Percentiles rank a stretch among this genome's conserved stretches.
Conservation (phyloP, 2,329 filamentous ascomycete genomes). For the Magnaporthales sp. region DNA sequence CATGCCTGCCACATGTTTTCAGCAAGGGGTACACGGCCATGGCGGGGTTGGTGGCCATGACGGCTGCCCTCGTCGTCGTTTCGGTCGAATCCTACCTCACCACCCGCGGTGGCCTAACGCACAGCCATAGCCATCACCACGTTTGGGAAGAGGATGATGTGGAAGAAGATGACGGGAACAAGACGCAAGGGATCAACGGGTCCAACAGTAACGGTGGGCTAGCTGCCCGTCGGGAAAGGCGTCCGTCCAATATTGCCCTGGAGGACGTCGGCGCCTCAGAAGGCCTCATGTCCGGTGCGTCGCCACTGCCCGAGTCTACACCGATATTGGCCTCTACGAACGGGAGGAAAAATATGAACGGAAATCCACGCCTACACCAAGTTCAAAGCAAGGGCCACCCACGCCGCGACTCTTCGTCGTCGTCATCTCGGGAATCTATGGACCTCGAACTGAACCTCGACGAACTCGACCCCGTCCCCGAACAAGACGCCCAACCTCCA, state of each 20-base stretch:
- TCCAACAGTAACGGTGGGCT: constrained; percentile 18
- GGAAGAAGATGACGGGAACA: constrained; percentile 17
- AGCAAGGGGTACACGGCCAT: constrained; percentile 71
- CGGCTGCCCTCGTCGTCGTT: constrained; percentile 73
- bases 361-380: constrained; percentile 13
- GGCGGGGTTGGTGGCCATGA: constrained; percentile 74
- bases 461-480: constrained; percentile 42
- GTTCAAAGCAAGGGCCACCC: constrained; percentile 3
- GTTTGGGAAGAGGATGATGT: constrained; percentile 38
- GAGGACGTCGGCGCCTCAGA: constrained; percentile 42
- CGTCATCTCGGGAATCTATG: constrained; percentile 20
- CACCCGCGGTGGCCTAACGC: constrained; percentile 49
- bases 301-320: constrained; percentile 47
- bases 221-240: constrained; percentile 26
- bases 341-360: neutral
- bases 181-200: neutral
- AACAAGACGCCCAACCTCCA: constrained; percentile 17
- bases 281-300: constrained; percentile 49
- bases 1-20: constrained; percentile 71
- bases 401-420: neutral
- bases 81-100: constrained; percentile 85
- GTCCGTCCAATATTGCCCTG: constrained; percentile 41
- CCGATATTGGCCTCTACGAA: constrained; percentile 18
- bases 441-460: constrained; percentile 51
- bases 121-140: constrained; percentile 45